Conservation (phyloP, 208 protist genomes). For the Trypanosoma mega region DNA sequence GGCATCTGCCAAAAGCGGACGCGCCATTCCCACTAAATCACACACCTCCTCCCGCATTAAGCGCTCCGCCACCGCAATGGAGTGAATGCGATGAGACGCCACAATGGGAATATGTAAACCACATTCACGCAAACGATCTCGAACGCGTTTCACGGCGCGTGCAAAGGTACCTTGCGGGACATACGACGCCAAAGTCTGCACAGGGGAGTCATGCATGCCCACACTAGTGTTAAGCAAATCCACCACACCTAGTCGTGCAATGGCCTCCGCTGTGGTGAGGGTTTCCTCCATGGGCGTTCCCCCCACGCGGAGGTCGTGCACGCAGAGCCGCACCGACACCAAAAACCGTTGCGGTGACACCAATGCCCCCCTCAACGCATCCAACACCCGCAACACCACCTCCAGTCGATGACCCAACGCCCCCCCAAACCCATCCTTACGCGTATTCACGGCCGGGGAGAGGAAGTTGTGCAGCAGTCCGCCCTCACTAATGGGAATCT, state of each 20-base stretch:
- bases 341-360: constrained; percentile 67
- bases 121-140: constrained; percentile 38
- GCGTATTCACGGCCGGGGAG: constrained; percentile 83
- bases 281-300: constrained; percentile 87
- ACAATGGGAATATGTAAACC: constrained; percentile 76
- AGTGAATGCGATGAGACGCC: constrained; percentile 91
- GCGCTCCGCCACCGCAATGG: constrained; percentile 75
- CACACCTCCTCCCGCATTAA: constrained; percentile 64
- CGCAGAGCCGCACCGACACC: constrained; percentile 89
- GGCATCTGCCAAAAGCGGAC: constrained; percentile 90
- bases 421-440: constrained; percentile 82
- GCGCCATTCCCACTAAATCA: constrained; percentile 90
- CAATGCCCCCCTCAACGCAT: constrained; percentile 49
- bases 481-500: constrained; percentile 93
- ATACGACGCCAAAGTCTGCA: constrained; percentile 91
- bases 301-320: constrained; percentile 89
- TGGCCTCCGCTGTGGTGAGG: constrained; percentile 60
- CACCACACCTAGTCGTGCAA: constrained; percentile 75
- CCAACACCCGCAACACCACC: constrained; percentile 84
- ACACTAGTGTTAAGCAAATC: constrained; percentile 94
- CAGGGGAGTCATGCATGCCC: constrained; percentile 94
- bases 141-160: constrained; percentile 68
- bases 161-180: constrained; percentile 90
- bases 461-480: constrained; percentile 95
- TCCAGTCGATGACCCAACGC: constrained; percentile 84